A percentile compares a stretch with the other conserved stretches of the same genome.
phyloP scores from a whole-genome alignment of 23 red algal genomes.

The Gracilaria caudata region DNA sequence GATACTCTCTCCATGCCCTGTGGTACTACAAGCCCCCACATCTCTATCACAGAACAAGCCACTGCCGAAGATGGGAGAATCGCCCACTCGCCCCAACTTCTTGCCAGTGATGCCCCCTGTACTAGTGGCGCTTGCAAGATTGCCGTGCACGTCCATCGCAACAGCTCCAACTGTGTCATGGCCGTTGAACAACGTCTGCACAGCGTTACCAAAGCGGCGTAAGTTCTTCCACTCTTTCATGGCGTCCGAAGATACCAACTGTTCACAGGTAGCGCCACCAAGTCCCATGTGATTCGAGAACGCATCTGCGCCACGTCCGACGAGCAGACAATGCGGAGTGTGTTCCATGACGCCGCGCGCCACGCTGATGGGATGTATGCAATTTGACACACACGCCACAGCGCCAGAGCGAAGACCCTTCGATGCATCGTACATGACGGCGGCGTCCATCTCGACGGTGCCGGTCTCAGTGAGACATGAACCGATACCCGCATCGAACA shows the following conservation, averaged over 20 bases:
- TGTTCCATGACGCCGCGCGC: conserved; percentile 84
- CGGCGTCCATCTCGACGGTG: conserved; percentile 88
- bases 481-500: conserved; percentile 89
- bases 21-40: conserved; percentile 74
- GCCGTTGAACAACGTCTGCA: conserved; percentile 65
- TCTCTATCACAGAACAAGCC: conserved; percentile 75
- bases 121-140: conserved; percentile 82
- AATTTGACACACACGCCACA: conserved; percentile 75
- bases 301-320: conserved; percentile 78
- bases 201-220: conserved; percentile 37
- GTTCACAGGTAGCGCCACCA: conserved; percentile 1
- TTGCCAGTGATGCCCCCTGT: conserved; percentile 97
- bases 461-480: conserved; percentile 79
- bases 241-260: conserved; percentile 61
- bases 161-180: conserved; percentile 97
- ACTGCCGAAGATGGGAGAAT: conserved; percentile 86
- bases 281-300: conserved; percentile 70
- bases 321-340: conserved; percentile 90
- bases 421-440: conserved; percentile 65
- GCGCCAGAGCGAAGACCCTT: conserved; percentile 53
- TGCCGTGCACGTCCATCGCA: conserved; percentile 70
- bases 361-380: conserved; percentile 72
- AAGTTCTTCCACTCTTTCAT: conserved; percentile 74
- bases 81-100: conserved; percentile 87
- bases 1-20: conserved; percentile 96